Conservation (phyloP, 441 rosid genomes). For the Adansonia madagascariensis region DNA sequence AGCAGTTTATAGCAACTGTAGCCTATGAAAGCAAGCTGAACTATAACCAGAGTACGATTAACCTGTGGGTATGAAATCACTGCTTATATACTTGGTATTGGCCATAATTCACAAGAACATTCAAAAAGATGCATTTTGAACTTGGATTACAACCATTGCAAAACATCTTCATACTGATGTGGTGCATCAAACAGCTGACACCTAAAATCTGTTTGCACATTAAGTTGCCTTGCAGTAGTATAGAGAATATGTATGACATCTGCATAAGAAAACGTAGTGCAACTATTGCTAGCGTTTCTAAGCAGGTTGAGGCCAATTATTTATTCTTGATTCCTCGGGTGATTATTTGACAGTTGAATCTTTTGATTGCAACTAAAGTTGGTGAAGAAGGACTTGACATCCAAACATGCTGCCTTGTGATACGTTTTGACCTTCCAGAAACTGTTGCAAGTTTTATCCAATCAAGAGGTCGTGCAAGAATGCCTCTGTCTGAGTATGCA, state of each 20-base stretch:
- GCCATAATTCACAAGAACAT: no score
- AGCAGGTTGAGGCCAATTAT: constrained; percentile 2
- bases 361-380: constrained; percentile 93
- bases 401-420: constrained; percentile 96
- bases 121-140: background rate
- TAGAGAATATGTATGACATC: background rate
- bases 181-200: background rate
- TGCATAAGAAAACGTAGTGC: background rate
- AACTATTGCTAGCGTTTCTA: background rate
- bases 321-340: constrained; percentile 12
- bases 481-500: constrained; percentile 96
- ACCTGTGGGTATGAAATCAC: no score
- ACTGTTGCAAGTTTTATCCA: constrained; percentile 96
- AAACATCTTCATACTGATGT: background rate
- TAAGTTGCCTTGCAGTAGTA: background rate
- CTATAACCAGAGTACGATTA: background rate
- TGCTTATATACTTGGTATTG: no score
- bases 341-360: constrained; percentile 74
- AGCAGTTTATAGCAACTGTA: background rate
- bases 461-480: constrained; percentile 99
- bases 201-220: background rate
- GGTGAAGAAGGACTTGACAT: constrained; percentile 99
- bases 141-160: background rate
- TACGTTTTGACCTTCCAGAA: constrained; percentile 98
- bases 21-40: background rate